A percentile compares a stretch with the other conserved stretches of the same genome.
Evolutionary conservation across 2,329 filamentous ascomycete species (phyloP).

Genomic region (Fusarium metavorans): DNA sequence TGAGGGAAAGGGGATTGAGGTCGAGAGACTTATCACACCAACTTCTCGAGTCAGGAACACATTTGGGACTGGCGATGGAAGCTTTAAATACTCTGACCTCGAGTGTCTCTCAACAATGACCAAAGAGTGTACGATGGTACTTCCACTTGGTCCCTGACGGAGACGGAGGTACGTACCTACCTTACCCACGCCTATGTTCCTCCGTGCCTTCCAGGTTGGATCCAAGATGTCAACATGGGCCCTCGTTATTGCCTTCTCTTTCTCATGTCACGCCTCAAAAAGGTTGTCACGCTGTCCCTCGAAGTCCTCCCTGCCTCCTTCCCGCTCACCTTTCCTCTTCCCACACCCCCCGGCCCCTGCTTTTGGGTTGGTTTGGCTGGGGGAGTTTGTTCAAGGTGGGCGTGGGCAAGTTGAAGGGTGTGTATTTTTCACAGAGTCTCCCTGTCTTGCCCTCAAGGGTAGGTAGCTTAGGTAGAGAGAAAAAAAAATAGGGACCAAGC

Average conservation of each 20-base stretch:
- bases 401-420: slow-evolving; percentile 11
- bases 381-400: slow-evolving; percentile 20
- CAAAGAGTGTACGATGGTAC: slow-evolving; percentile 34
- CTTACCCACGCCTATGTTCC: slow-evolving; percentile 26
- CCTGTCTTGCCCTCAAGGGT: not conserved
- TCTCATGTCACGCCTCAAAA: slow-evolving; percentile 38
- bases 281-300: slow-evolving; percentile 38
- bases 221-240: slow-evolving; percentile 27
- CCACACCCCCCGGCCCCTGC: slow-evolving; percentile 25
- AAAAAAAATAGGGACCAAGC: not conserved
- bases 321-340: slow-evolving; percentile 36
- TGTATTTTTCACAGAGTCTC: slow-evolving; percentile 21
- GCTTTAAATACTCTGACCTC: slow-evolving; percentile 44
- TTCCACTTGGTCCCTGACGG: slow-evolving; percentile 8
- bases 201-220: slow-evolving; percentile 13
- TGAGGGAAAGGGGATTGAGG: slow-evolving; percentile 20
- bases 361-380: slow-evolving; percentile 32
- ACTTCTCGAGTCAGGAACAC: slow-evolving; percentile 22
- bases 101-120: slow-evolving; percentile 40
- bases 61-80: slow-evolving; percentile 44
- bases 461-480: not conserved
- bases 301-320: slow-evolving; percentile 35
- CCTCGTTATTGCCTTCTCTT: slow-evolving; percentile 33
- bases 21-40: slow-evolving; percentile 40
- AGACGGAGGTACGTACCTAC: slow-evolving; percentile 32